Base-by-base conservation (phyloP, 108 stramenopile species). In the Cyclotella sp. region DNA sequence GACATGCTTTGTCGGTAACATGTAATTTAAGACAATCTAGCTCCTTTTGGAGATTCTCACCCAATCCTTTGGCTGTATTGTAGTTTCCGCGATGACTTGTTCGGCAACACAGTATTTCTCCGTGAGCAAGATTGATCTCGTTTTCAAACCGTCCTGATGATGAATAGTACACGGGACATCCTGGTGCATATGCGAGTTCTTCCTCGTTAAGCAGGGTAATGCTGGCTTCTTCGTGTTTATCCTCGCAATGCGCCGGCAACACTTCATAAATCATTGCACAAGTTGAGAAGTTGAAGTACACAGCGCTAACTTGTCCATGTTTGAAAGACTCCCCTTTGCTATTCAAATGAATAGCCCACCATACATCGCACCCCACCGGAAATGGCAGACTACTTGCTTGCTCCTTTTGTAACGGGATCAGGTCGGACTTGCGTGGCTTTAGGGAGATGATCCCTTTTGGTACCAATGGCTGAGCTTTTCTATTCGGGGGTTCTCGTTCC, bases 311-410 rank as follows among this genome's bases (percentile, higher is more conserved):
- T 24, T n/a, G 9, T 26, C 55, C 55, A 2, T 55, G 22, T 21
- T 9, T 55, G 55, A 55, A 55, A 24, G 55, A 26, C 55, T 55
- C 55, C 24, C 55, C 55, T 55, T 55, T 26, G 24, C 24, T 22
- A 26, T 24, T 26, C 11, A 12, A 26, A 12, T 55, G 22, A 5
- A 55, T 22, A 26, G 3, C 8, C 55, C 55, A 55, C 55, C 55
- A 55, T 24, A 55, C 55, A 4, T 55, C 11, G 22, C 55, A 55
- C n/a, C 55, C 55, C 3, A 24, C 55, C 2, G 55, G 55, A 21
- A 55, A 55, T 22, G 19, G 55, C n/a, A 55, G 55, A 26, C 24
- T 21, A 12, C 3, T 26, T 21, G 55, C 24, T 55, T 55, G 55
- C 3, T 26, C 55, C 11, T 21, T n/a, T 12, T 55, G 55, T 21